Conservation (phyloP, 495 filamentous ascomycete genomes). For the Physcia stellaris region DNA sequence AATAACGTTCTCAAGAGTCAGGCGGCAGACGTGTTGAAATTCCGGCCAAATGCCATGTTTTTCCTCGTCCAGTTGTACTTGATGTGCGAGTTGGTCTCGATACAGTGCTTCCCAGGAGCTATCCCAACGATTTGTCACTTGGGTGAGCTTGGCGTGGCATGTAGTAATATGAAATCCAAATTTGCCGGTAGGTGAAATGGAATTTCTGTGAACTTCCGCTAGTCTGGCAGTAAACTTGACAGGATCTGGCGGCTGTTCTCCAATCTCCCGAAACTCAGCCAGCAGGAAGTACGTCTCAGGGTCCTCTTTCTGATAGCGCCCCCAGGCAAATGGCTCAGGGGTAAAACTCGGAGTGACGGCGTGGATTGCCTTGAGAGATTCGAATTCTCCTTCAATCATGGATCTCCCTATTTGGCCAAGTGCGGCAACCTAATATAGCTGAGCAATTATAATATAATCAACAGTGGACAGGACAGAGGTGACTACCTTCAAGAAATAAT, state of each 20-base stretch:
- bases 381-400: slow-evolving; percentile 32
- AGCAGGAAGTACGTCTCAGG: slow-evolving; percentile 33
- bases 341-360: slow-evolving; percentile 24
- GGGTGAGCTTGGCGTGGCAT: slow-evolving; percentile 28
- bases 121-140: slow-evolving; percentile 25
- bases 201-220: slow-evolving; percentile 27
- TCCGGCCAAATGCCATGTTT: slow-evolving; percentile 16
- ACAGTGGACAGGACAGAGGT: not conserved
- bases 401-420: slow-evolving; percentile 17
- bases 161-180: slow-evolving; percentile 37
- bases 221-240: slow-evolving; percentile 24
- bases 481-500: not conserved
- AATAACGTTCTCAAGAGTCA: slow-evolving; percentile 24
- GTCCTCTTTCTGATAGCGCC: slow-evolving; percentile 18
- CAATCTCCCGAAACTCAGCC: slow-evolving; percentile 28
- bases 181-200: slow-evolving; percentile 29
- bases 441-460: not conserved
- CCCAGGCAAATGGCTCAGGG: slow-evolving; percentile 32
- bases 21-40: not conserved
- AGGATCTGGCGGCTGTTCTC: slow-evolving; percentile 23
- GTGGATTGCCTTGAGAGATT: slow-evolving; percentile 31
- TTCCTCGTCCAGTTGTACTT: slow-evolving; percentile 13
- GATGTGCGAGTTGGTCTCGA: not conserved
- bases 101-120: slow-evolving; percentile 20
- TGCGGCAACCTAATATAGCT: slow-evolving; percentile 1